Evolutionary conservation across 192 early-diverging fungal species (phyloP).

Genomic region (Coemansia sp.): DNA sequence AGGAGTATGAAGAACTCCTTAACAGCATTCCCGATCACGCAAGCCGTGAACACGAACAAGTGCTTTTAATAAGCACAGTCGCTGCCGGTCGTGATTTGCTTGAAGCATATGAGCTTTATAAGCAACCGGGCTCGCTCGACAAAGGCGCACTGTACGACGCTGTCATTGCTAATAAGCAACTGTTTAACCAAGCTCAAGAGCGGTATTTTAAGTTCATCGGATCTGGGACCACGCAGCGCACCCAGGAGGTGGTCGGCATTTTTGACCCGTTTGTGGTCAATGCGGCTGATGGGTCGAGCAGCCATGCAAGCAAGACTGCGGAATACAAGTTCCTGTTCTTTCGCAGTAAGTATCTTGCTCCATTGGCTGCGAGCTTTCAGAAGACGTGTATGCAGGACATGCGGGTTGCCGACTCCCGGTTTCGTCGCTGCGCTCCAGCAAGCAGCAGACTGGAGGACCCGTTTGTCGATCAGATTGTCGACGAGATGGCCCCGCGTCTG

Average conservation of each 20-base stretch:
- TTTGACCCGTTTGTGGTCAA: background rate
- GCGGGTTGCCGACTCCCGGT: background rate
- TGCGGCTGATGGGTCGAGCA: background rate
- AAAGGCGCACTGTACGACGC: no score
- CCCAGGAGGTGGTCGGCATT: background rate
- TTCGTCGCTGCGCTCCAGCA: background rate
- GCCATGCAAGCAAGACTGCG: background rate
- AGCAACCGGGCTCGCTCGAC: no score
- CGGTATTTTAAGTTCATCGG: no score
- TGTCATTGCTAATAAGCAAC: no score
- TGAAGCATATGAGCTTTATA: no score
- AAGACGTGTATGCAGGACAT: background rate
- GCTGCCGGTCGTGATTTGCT: no score
- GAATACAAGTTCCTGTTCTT: background rate
- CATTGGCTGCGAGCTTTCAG: background rate
- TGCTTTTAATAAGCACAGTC: no score
- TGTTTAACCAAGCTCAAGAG: no score
- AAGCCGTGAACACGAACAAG: no score
- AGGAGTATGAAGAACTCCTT: no score
- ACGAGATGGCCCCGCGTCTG: conserved; percentile 4
- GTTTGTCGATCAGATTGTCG: background rate
- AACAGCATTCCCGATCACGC: no score
- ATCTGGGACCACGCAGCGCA: no score
- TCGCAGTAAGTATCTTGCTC: background rate
- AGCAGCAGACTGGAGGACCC: background rate